These are phyloP conservation scores for Akanthomyces dipterigenus DNA, from an alignment of 2,329 filamentous ascomycete species.

Conservation along the genomic window DNA sequence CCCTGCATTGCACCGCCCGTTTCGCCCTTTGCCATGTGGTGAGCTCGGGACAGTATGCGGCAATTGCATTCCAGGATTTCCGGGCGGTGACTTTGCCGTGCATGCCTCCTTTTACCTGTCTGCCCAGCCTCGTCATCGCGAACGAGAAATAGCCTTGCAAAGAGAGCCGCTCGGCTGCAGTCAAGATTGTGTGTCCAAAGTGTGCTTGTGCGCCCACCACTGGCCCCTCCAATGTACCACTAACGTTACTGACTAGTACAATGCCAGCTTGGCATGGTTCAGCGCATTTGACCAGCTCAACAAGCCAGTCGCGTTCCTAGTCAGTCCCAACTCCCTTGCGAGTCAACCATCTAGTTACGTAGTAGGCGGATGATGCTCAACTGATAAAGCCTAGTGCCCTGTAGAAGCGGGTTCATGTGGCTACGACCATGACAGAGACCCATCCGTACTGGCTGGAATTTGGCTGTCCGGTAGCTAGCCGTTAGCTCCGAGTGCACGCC, in stretches of 20 bases:
- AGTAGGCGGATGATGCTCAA: neutral
- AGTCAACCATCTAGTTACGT: neutral
- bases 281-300: neutral
- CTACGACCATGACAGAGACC: neutral
- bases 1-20: neutral
- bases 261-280: conserved; percentile 5
- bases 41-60: neutral
- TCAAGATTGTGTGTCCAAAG: neutral
- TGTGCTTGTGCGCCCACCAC: neutral
- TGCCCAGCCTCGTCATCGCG: neutral
- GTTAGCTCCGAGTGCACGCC: no score
- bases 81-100: neutral
- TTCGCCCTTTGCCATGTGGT: neutral
- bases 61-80: neutral
- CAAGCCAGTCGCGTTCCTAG: neutral
- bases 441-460: no score
- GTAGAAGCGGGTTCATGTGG: neutral
- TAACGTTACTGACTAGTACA: neutral
- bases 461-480: no score
- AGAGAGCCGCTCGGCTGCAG: neutral
- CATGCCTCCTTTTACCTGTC: neutral
- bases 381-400: neutral
- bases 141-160: neutral
- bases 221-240: neutral
- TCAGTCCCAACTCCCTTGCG: no score